phyloP scores from a whole-genome alignment of 1,284 basidiomycete species.

The Acaromyces ingoldii region DNA sequence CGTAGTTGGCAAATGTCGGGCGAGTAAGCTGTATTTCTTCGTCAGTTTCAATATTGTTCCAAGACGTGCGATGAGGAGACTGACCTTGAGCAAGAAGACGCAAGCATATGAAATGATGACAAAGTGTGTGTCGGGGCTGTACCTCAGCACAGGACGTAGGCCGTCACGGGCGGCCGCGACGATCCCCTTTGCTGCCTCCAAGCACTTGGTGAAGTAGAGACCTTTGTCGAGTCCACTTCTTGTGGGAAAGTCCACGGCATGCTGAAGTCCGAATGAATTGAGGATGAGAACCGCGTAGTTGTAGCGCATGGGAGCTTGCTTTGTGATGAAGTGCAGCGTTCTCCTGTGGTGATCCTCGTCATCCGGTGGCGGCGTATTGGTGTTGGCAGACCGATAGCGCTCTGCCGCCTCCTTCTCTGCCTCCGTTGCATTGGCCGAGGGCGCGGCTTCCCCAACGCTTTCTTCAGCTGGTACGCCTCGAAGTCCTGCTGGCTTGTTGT shows the following conservation, averaged over 20 bases:
- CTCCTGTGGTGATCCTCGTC: constrained; percentile 39
- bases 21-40: constrained; percentile 62
- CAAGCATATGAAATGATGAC: constrained; percentile 85
- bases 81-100: constrained; percentile 54
- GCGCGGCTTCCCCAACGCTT: background rate
- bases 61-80: constrained; percentile 17
- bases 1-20: constrained; percentile 71
- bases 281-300: constrained; percentile 54
- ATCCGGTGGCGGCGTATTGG: constrained; percentile 15
- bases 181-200: constrained; percentile 44
- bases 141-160: constrained; percentile 60
- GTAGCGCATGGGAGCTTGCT: constrained; percentile 40
- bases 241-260: constrained; percentile 65
- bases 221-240: constrained; percentile 40
- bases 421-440: background rate
- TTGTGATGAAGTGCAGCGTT: constrained; percentile 35
- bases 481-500: no score
- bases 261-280: constrained; percentile 91
- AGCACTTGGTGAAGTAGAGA: constrained; percentile 48
- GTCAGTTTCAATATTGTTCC: constrained; percentile 17
- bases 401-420: constrained; percentile 2
- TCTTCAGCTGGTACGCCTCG: no score
- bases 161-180: constrained; percentile 32
- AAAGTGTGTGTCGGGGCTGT: constrained; percentile 84
- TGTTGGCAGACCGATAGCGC: constrained; percentile 1